A percentile compares a stretch with the other conserved stretches of the same genome.
These are phyloP conservation scores for Strigomonas culicis DNA, from an alignment of 208 protist genomes.

Conservation along the genomic window DNA sequence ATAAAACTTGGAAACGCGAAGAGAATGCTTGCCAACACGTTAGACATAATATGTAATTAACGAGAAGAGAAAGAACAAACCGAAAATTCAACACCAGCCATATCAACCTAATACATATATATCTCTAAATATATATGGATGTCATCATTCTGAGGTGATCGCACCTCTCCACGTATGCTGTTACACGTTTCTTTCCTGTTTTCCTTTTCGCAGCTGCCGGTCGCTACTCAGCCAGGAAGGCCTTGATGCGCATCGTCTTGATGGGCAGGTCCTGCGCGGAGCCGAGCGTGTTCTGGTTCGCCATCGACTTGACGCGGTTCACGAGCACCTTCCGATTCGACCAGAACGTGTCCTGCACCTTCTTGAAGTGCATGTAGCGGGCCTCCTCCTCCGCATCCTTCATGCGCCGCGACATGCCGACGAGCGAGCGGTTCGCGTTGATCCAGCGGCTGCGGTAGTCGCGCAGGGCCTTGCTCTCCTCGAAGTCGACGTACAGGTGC, in stretches of 20 bases:
- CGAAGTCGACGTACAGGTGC: constrained; percentile 87
- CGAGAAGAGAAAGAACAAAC: neutral
- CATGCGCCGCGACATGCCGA: constrained; percentile 84
- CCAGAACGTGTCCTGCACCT: constrained; percentile 88
- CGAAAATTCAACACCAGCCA: neutral
- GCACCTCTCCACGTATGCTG: too few relatives aligned
- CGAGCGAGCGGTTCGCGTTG: constrained; percentile 88
- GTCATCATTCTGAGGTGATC: neutral
- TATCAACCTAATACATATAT: neutral
- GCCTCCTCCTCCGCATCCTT: constrained; percentile 88
- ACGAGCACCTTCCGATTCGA: constrained; percentile 87
- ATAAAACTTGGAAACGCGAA: too few relatives aligned
- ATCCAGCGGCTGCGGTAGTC: constrained; percentile 91
- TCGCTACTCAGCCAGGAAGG: constrained; percentile 66
- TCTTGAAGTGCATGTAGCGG: constrained; percentile 84
- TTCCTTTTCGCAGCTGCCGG: neutral
- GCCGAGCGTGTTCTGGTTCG: constrained; percentile 72
- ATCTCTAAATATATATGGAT: neutral
- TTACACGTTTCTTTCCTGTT: neutral
- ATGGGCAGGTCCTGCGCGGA: constrained; percentile 79
- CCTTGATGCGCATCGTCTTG: constrained; percentile 86
- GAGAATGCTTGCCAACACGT: too few relatives aligned
- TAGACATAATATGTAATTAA: neutral
- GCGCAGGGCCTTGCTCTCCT: constrained; percentile 82
- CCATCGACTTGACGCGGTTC: constrained; percentile 90